Evolutionary conservation across 2,329 filamentous ascomycete genomes (phyloP), one percentile per base, ranked within the genome.

Genomic region (Xylariaceae sp.): DNA sequence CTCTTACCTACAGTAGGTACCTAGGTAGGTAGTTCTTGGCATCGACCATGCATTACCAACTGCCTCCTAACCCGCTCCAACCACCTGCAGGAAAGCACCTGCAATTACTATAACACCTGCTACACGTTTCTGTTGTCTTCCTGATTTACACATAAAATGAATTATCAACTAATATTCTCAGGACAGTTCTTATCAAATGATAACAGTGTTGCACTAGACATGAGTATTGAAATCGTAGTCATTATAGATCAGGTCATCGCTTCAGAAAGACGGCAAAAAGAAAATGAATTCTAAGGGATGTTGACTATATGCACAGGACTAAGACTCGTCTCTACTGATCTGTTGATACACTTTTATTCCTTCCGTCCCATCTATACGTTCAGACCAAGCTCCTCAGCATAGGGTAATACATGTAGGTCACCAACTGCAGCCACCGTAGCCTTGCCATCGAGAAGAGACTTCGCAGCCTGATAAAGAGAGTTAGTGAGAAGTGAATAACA

Each of bases 351-450:
- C 57, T 68, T 68, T 64, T 68, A 69, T 72, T 71, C 55, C 57
- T 53, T 56, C 66, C 63, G 14, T 16, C 63, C 63, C 58, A 40
- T 86, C 85, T 96, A 99, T 85, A 96, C 92, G 76, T 88, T 91
- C 74, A 99, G 85, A 69, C 94, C 96, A 75, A 99, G 83, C 74
- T 99, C 95, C 79, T 93, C 91, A 66, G 92, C 95, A 74, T 89
- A 99, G 56, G 95, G 95, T 73, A 99, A 87, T 70, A 89, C 84
- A 77, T 91, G 89, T 69, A 99, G 84, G 75, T 99, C 95, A 76
- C 95, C 95, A 62, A 98, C 92, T 57, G 91, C 84, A 62, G 92
- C 89, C 63, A 97, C 90, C 51, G 91, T 89, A 48, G 94, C 93
- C 84, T 93, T 98, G 77, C 87, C 87, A 66, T 93, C 89, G 65